A percentile compares a stretch with the other conserved stretches of the same genome.
phyloP scores from a whole-genome alignment of 1,284 basidiomycete genomes.

The Hemileia vastatrix region DNA sequence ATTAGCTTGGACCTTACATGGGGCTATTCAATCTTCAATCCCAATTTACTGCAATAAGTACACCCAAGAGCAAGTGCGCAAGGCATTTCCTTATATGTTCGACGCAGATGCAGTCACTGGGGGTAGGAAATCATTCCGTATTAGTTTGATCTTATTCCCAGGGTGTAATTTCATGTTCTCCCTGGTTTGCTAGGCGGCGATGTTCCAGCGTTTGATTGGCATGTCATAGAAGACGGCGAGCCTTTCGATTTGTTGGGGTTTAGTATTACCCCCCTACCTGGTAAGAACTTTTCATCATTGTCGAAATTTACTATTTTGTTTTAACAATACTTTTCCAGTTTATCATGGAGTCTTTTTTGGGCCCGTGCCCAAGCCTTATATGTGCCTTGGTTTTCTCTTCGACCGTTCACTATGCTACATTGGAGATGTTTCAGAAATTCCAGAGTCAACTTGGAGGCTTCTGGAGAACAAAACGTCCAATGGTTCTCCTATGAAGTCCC shows the following conservation, averaged over 20 bases:
- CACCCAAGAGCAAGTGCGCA: conserved; percentile 58
- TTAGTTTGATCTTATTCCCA: conserved; percentile 25
- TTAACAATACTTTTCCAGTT: conserved; percentile 42
- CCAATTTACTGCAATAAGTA: conserved; percentile 60
- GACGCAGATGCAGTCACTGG: conserved; percentile 64
- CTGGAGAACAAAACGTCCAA: conserved; percentile 45
- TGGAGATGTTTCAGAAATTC: conserved; percentile 64
- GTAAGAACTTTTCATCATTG: conserved; percentile 51
- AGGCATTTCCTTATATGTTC: conserved; percentile 66
- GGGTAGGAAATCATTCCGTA: conserved; percentile 57
- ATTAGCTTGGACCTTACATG: conserved; percentile 61
- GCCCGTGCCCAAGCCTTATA: conserved; percentile 53
- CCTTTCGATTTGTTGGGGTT: conserved; percentile 60
- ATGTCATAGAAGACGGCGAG: conserved; percentile 58
- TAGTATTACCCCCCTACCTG: conserved; percentile 57
- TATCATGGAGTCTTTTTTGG: conserved; percentile 47
- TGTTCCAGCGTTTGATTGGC: conserved; percentile 69
- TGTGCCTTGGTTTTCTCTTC: conserved; percentile 65
- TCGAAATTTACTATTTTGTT: conserved; percentile 8
- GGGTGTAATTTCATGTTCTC: neutral
- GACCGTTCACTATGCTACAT: conserved; percentile 58
- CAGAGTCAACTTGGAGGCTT: conserved; percentile 56
- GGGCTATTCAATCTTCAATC: conserved; percentile 59
- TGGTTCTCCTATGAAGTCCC: conserved; percentile 23
- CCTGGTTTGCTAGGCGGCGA: conserved; percentile 35